Base-by-base conservation (phyloP, 768 basidiomycete species). In the Suillus subalutaceus region DNA sequence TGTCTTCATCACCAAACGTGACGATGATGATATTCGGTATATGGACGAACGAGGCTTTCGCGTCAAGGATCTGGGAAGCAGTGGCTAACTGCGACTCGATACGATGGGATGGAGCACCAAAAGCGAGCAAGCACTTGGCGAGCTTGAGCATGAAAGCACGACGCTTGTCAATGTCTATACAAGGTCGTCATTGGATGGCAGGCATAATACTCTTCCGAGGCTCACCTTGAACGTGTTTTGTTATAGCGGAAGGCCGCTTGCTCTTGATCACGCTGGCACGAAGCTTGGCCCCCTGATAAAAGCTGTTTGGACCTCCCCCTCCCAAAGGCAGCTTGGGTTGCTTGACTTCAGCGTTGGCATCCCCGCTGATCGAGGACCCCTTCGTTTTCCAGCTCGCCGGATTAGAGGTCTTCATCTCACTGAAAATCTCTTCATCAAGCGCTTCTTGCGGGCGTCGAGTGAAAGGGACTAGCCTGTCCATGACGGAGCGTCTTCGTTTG, bases 41-140 rank as follows among this genome's bases (percentile, higher is more conserved):
- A 75, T 94, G 93, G 23, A 97, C 90, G 72, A 97, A 94, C 72
- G 90, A 89, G 63, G 92, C 91, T 70, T 90, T 85, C 67, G 93
- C 84, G 40, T 91, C 88, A 18, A 97, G 85, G 65, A 93, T 90
- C 13, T 84, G 80, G 7, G 94, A 90, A 3, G 93, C 94, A 5
- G 92, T 87, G 66, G 84, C 83, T 48, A 98, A 85, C 75, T 96
- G 95, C 1, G 93, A 89, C 79, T 97, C 94, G 68, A 96, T 90
- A 23, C 96, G 86, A 76, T 97, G 96, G 26, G 94, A 94, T 2
- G 95, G 95, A n/a, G 95, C 92, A 23, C 96, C 96, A 75, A 93
- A 96, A n/a, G 89, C 84, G 74, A 98, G 86, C 65, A 98, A 84
- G 13, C 93, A 92, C 74, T 93, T 91, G 3, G 94, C 93, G 32